A percentile compares a stretch with the other conserved stretches of the same genome.
Evolutionary conservation across 2,329 filamentous ascomycete species (phyloP).

Genomic region (Truncatella angustata): DNA sequence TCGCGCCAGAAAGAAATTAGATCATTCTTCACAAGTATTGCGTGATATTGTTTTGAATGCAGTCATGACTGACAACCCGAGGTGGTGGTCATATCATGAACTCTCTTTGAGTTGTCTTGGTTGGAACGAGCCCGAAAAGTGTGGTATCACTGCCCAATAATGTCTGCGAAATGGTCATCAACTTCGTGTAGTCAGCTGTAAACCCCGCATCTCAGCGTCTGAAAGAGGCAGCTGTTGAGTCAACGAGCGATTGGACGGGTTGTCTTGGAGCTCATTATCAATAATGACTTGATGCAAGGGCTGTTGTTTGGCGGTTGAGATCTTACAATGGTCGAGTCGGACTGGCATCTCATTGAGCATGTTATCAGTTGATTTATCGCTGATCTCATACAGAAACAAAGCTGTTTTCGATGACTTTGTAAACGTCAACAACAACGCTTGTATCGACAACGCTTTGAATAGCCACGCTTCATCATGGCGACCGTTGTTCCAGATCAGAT

Average conservation of each 20-base stretch:
- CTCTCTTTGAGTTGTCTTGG: no score
- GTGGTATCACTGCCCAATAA: neutral
- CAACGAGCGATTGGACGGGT: neutral
- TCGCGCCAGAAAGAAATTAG: neutral
- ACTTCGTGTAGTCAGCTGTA: neutral
- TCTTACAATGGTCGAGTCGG: no score
- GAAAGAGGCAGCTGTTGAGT: constrained; percentile 8
- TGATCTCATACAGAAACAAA: no score
- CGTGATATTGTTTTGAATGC: neutral
- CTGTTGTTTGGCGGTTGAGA: neutral
- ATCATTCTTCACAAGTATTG: constrained; percentile 1
- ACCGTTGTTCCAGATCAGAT: constrained; percentile 19
- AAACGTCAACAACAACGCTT: no score
- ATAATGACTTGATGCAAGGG: neutral
- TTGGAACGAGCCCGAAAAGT: no score
- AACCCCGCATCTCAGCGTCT: constrained; percentile 5
- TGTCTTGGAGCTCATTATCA: neutral
- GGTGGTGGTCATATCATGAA: neutral
- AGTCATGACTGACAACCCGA: neutral
- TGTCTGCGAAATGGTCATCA: neutral
- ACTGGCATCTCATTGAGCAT: no score
- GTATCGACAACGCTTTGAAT: no score
- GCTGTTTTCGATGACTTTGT: no score
- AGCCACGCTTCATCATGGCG: no score
- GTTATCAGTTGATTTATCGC: no score